Percentiles rank a stretch among this genome's conserved stretches.
Evolutionary conservation across 495 filamentous ascomycete species (phyloP).

Genomic region (Pyrenula aspistea): DNA sequence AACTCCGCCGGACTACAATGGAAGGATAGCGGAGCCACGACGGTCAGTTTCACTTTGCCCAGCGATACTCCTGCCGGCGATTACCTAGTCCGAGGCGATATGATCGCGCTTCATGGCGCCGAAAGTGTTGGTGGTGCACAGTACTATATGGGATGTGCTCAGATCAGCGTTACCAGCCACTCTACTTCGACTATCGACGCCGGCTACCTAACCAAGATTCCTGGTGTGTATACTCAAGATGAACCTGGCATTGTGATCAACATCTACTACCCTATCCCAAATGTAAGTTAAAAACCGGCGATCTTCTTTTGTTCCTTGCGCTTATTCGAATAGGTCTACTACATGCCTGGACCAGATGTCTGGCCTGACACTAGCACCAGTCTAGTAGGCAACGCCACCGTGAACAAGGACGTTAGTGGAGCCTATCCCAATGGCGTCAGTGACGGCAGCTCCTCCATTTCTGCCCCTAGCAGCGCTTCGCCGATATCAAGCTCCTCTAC

Average conservation of each 20-base stretch:
- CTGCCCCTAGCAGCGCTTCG: neutral
- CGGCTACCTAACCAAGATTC: slow-evolving; percentile 3
- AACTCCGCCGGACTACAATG: slow-evolving; percentile 6
- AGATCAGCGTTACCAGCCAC: slow-evolving; percentile 10
- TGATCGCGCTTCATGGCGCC: slow-evolving; percentile 36
- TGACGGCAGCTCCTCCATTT: neutral
- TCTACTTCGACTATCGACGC: neutral
- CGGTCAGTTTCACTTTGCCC: slow-evolving; percentile 4
- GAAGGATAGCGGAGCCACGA: slow-evolving; percentile 4
- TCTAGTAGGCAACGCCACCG: neutral
- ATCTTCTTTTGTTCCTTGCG: too few species aligned
- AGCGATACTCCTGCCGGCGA: slow-evolving; percentile 11
- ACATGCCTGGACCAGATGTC: neutral
- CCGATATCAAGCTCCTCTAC: neutral
- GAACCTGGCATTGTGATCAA: slow-evolving; percentile 10
- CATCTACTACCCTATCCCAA: slow-evolving; percentile 3
- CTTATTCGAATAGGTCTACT: neutral
- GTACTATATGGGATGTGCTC: slow-evolving; percentile 30
- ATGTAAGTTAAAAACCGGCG: neutral
- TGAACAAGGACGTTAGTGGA: neutral
- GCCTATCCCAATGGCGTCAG: neutral
- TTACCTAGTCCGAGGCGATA: slow-evolving; percentile 36
- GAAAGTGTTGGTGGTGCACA: slow-evolving; percentile 25
- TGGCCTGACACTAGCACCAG: neutral
- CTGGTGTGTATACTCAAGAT: slow-evolving; percentile 8